phyloP scores from a whole-genome alignment of 2,329 filamentous ascomycete species.

The Fusarium sp. region DNA sequence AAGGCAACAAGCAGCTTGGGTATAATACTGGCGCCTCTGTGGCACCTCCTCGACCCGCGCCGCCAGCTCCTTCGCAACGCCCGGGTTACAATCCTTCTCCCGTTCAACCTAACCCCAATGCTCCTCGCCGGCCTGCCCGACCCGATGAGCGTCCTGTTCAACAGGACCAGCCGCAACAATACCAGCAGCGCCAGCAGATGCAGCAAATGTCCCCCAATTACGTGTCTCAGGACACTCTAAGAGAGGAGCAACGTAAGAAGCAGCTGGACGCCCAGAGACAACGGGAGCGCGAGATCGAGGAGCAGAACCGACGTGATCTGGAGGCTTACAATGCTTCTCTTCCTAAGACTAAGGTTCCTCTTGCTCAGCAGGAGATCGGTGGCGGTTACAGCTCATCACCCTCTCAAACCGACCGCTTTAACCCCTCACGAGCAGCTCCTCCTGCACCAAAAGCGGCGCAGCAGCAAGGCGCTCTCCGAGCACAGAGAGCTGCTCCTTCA shows the following conservation, averaged over 20 bases:
- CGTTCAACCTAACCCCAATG: conserved; percentile 54
- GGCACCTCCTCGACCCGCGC: conserved; percentile 76
- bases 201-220: conserved; percentile 69
- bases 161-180: conserved; percentile 63
- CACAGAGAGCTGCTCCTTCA: conserved; percentile 87
- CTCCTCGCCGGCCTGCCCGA: conserved; percentile 60
- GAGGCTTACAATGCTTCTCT: conserved; percentile 92
- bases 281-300: conserved; percentile 66
- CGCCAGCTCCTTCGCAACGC: conserved; percentile 60
- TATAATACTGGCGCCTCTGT: conserved; percentile 70
- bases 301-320: conserved; percentile 79
- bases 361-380: conserved; percentile 92
- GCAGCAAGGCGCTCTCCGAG: conserved; percentile 69
- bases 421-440: conserved; percentile 87
- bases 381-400: conserved; percentile 63
- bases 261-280: conserved; percentile 71
- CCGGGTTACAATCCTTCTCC: conserved; percentile 58
- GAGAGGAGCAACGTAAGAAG: conserved; percentile 72
- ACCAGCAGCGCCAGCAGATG: conserved; percentile 70
- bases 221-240: conserved; percentile 62
- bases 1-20: conserved; percentile 73
- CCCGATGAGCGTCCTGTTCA: conserved; percentile 54
- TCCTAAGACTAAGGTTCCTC: conserved; percentile 81
- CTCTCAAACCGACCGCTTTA: conserved; percentile 76
- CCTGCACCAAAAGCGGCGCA: conserved; percentile 74